A percentile compares a stretch with the other conserved stretches of the same genome.
phyloP scores from a whole-genome alignment of 2,329 filamentous ascomycete species.

The Beauveria sp. region DNA sequence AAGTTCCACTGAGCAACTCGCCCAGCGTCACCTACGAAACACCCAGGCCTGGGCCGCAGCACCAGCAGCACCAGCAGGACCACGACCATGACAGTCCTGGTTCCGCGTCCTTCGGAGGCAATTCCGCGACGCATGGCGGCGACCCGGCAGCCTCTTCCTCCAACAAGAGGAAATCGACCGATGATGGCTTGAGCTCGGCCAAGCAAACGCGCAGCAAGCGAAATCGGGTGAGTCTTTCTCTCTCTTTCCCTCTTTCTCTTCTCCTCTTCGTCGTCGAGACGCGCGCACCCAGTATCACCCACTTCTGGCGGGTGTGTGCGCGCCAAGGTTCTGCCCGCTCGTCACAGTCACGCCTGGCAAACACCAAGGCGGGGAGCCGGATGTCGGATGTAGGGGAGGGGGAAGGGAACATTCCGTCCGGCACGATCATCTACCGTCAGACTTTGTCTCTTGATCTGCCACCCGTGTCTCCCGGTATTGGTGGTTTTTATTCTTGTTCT shows the following conservation, averaged over 20 bases:
- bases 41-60: constrained; percentile 19
- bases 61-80: not conserved
- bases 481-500: not conserved
- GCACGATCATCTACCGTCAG: not conserved
- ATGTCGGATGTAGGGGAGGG: not conserved
- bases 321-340: not conserved
- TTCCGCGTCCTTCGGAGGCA: constrained; percentile 39
- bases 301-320: not conserved
- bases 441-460: not conserved
- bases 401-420: not conserved
- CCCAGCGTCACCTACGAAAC: constrained; percentile 25
- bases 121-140: constrained; percentile 34
- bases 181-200: constrained; percentile 28
- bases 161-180: constrained; percentile 32
- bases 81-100: constrained; percentile 24
- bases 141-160: constrained; percentile 17
- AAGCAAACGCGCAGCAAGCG: constrained; percentile 54
- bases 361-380: not conserved
- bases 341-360: not conserved
- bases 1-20: constrained; percentile 23
- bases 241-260: not conserved
- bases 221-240: constrained; percentile 41
- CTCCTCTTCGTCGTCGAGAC: not conserved
- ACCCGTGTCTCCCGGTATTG: not conserved
- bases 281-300: not conserved